Conservation (phyloP, 2,329 filamentous ascomycete genomes). For the Penicillium sp. region DNA sequence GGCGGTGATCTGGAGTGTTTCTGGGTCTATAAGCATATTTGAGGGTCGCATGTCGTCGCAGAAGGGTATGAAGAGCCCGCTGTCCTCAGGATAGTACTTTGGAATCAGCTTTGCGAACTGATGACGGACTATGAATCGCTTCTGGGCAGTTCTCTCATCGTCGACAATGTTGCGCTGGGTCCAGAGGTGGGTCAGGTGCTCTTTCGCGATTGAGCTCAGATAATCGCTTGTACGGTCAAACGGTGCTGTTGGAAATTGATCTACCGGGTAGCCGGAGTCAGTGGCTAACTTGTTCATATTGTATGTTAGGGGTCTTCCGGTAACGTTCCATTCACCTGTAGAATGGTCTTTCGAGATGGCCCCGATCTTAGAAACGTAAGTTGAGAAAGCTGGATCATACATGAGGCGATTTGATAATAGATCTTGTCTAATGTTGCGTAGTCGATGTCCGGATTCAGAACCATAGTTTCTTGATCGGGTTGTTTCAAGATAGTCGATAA, state of each 20-base stretch:
- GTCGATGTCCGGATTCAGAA: conserved; percentile 21
- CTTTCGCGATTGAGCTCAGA: conserved; percentile 23
- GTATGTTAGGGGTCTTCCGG: conserved; percentile 38
- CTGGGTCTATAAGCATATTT: conserved; percentile 23
- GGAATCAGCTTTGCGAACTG: conserved; percentile 33
- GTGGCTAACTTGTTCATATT: conserved; percentile 41
- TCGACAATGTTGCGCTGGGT: conserved; percentile 32
- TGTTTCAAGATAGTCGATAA: conserved; percentile 20
- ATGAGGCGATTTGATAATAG: conserved; percentile 23
- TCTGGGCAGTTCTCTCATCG: conserved; percentile 25
- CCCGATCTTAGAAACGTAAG: conserved; percentile 34
- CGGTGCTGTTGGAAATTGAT: conserved; percentile 28
- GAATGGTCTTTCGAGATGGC: conserved; percentile 33
- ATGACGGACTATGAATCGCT: conserved; percentile 35
- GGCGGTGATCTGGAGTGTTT: conserved; percentile 18
- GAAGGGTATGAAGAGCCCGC: conserved; percentile 39
- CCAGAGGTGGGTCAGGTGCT: conserved; percentile 12
- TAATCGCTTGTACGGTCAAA: conserved; percentile 35
- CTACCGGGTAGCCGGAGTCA: conserved; percentile 31
- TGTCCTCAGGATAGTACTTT: conserved; percentile 23
- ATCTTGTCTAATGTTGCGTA: conserved; percentile 6
- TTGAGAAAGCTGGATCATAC: conserved; percentile 32
- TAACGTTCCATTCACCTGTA: conserved; percentile 32
- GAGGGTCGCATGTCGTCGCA: conserved; percentile 32
- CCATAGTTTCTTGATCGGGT: conserved; percentile 15